Base-by-base conservation (phyloP, 2,329 filamentous ascomycete species). In the Fusarium armeniacum region DNA sequence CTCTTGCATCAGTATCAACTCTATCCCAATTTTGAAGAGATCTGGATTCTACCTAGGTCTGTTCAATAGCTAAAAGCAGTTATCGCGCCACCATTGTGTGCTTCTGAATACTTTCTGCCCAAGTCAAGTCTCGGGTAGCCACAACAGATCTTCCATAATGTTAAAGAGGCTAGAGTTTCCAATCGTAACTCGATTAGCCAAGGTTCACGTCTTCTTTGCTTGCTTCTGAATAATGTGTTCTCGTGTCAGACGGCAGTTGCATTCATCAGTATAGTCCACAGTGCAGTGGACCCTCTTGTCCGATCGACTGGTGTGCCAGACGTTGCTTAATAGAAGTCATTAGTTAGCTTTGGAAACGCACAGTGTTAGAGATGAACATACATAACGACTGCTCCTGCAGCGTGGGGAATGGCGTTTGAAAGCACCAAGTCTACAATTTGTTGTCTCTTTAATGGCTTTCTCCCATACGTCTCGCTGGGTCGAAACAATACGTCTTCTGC, bases 391-490 rank as follows among this genome's bases (percentile, higher is more conserved):
- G 45, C 45, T 16, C 30, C 20, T 3, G 9, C 7, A 8, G 28
- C n/a, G 10, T 13, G n/a, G 2, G 28, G n/a, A 7, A 38, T 2
- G 6, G 36, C 18, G 3, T 38, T 38, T 12, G 10, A 4, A n/a
- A n/a, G 9, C 13, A 20, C 36, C 3, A 20, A 11, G n/a, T 20
- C 18, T 2, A 4, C 18, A 3, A 38, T 38, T 11, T n/a, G n/a
- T 11, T 12, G 36, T 20, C 12, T 38, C 36, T 38, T 16, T 20
- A 1, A 12, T 11, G 0, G 0, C 0, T 38, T 20, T 0, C 6
- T 20, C n/a, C 13, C 12, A n/a, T 38, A 38, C 36, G 11, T n/a
- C 18, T 20, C 13, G 36, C 10, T 6, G n/a, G 36, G 12, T 5
- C 11, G 6, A 6, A 38, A 38, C 10, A 6, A 6, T 5, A 38